phyloP scores from a whole-genome alignment of 129 eudicot genomes.

The carrot (Daucus carota) region DNA sequence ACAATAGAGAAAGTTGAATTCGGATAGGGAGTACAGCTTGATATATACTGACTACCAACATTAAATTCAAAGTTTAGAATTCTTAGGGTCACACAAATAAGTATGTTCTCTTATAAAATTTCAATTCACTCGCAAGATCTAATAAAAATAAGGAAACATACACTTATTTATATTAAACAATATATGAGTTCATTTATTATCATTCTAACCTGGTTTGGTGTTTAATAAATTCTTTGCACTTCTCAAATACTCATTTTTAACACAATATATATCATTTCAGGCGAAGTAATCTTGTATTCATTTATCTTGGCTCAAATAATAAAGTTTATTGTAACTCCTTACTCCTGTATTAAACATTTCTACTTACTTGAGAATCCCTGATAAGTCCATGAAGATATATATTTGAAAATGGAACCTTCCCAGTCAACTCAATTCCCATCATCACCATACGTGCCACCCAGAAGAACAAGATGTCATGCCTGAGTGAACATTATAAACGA shows the following conservation, averaged over 20 bases:
- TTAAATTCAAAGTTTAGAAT: not conserved
- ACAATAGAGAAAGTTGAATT: not conserved
- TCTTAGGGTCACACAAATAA: not conserved
- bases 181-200: not conserved
- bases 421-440: constrained; percentile 98
- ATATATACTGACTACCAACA: not conserved
- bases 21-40: not conserved
- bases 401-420: constrained; percentile 74
- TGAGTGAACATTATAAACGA: constrained; percentile 33
- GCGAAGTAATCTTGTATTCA: not conserved
- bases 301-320: not conserved
- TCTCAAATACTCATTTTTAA: not conserved
- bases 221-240: not conserved
- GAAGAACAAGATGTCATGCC: constrained; percentile 94
- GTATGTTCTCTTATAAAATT: not conserved
- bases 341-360: not conserved
- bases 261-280: not conserved
- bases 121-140: not conserved
- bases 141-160: not conserved
- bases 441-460: constrained; percentile 99
- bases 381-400: constrained; percentile 94
- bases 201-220: not conserved
- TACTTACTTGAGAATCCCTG: constrained; percentile 86
- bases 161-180: not conserved
- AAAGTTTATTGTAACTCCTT: not conserved